Evolutionary conservation across 306 rosid genomes (phyloP).

Genomic region (Glycine latifolia): DNA sequence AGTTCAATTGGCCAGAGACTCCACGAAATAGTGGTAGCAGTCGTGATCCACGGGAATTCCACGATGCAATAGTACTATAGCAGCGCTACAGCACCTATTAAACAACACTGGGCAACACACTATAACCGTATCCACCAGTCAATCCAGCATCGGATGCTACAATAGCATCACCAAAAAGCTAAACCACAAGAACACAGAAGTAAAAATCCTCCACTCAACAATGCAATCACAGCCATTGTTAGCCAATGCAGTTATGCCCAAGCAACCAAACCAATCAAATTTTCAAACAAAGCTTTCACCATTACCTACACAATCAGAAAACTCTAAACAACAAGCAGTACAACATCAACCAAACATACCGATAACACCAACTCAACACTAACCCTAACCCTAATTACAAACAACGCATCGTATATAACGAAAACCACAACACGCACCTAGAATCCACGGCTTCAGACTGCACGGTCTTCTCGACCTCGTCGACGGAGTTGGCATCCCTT

Average conservation of each 20-base stretch:
- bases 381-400: neutral
- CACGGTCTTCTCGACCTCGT: slow-evolving; percentile 96
- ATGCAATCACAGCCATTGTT: neutral
- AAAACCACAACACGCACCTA: slow-evolving; percentile 53
- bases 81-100: neutral
- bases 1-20: neutral
- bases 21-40: no score
- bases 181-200: neutral
- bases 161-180: neutral
- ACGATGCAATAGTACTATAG: neutral
- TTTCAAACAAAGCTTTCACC: neutral
- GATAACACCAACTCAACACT: slow-evolving; percentile 5
- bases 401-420: neutral
- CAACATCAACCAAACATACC: neutral
- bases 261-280: neutral
- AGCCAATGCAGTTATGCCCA: neutral
- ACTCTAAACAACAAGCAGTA: neutral
- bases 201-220: slow-evolving; percentile 4
- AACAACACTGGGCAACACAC: neutral
- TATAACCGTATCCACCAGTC: no score
- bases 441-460: slow-evolving; percentile 86
- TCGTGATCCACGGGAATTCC: neutral
- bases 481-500: slow-evolving; percentile 64
- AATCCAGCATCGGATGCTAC: neutral
- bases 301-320: neutral